Percentiles rank a stretch among this genome's conserved stretches.
Conservation (phyloP, 1,284 basidiomycete genomes). For the Sporisorium reilianum region DNA sequence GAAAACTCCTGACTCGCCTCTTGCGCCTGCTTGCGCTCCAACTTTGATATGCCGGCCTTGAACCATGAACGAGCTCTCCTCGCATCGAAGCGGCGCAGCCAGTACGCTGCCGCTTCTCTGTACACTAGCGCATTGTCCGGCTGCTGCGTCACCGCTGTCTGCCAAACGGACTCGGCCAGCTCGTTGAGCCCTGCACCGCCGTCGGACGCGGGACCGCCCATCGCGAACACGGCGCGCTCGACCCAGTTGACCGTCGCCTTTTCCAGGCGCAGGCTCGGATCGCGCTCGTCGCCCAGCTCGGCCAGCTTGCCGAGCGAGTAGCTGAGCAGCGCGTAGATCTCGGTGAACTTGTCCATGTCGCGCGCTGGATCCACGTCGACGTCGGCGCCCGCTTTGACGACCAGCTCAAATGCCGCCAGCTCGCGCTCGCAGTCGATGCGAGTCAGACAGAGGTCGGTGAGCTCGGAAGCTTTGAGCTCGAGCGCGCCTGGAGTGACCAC, state of each 20-base stretch:
- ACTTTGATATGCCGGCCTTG: constrained; percentile 42
- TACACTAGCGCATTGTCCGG: constrained; percentile 48
- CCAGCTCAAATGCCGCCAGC: constrained; percentile 39
- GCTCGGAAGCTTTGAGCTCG: constrained; percentile 25
- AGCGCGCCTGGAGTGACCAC: constrained; percentile 38
- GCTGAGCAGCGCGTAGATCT: constrained; percentile 57
- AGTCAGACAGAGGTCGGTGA: constrained; percentile 57
- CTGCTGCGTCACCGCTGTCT: constrained; percentile 50
- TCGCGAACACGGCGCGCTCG: constrained; percentile 44
- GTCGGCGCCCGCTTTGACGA: constrained; percentile 20
- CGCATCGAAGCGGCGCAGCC: constrained; percentile 44
- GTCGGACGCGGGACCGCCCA: constrained; percentile 48
- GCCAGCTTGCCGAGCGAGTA: constrained; percentile 42
- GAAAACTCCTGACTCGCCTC: constrained; percentile 67
- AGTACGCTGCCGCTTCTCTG: constrained; percentile 54
- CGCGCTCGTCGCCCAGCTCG: constrained; percentile 22
- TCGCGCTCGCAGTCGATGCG: constrained; percentile 64
- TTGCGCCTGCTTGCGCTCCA: constrained; percentile 26
- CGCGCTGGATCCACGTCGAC: constrained; percentile 41
- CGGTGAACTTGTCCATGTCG: constrained; percentile 61
- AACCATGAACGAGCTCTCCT: constrained; percentile 55
- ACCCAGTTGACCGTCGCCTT: constrained; percentile 58
- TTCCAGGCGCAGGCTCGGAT: constrained; percentile 41
- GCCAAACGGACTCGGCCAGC: constrained; percentile 62
- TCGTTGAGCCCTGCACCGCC: constrained; percentile 49